Conservation (phyloP, 2,329 filamentous ascomycete genomes). For the Pseudogymnoascus sp. region DNA sequence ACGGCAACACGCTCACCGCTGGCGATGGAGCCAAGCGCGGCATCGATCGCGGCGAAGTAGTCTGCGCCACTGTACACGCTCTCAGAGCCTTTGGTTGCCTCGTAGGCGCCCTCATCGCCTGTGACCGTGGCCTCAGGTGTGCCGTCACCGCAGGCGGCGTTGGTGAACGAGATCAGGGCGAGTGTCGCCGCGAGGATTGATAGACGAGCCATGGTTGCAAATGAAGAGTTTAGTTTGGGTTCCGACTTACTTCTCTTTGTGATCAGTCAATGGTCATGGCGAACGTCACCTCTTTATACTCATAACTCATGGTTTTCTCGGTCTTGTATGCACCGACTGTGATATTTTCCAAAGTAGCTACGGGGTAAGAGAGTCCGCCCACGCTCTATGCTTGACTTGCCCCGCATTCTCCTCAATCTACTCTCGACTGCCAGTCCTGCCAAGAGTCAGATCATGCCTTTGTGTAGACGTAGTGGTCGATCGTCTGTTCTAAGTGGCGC, state of each 20-base stretch:
- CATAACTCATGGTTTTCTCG: neutral
- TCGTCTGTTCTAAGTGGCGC: neutral
- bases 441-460: neutral
- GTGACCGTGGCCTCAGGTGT: slow-evolving; percentile 39
- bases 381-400: neutral
- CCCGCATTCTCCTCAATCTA: slow-evolving; percentile 4
- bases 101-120: slow-evolving; percentile 38
- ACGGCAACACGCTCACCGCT: slow-evolving; percentile 45
- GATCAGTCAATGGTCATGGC: neutral
- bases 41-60: slow-evolving; percentile 46
- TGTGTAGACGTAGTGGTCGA: neutral
- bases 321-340: neutral
- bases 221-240: neutral
- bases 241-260: neutral
- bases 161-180: slow-evolving; percentile 32
- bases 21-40: slow-evolving; percentile 42
- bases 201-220: slow-evolving; percentile 30
- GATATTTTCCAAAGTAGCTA: neutral
- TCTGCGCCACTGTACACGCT: slow-evolving; percentile 44
- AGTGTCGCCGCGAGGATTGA: slow-evolving; percentile 34
- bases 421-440: neutral
- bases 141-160: slow-evolving; percentile 39
- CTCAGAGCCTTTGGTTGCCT: slow-evolving; percentile 35
- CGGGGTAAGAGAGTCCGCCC: neutral
- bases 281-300: neutral